Percentiles rank a stretch among this genome's conserved stretches.
These are phyloP conservation scores for Gautieria morchelliformis DNA, from an alignment of 768 basidiomycete species.

Conservation along the genomic window DNA sequence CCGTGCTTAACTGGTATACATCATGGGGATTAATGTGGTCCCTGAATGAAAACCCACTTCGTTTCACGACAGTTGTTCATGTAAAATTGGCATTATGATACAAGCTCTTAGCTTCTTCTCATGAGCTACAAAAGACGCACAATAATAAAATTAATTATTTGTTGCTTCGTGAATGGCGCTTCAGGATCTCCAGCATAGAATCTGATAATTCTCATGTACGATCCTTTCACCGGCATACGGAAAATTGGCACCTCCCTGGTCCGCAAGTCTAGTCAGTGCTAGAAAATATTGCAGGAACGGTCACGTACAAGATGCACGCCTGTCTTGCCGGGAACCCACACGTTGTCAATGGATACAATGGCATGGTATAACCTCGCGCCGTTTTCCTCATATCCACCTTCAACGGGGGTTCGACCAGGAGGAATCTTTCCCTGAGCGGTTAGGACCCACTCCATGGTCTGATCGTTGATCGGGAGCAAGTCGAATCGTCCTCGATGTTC, in stretches of 20 bases:
- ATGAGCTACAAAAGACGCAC: too few relatives aligned
- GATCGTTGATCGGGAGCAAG: constrained; percentile 56
- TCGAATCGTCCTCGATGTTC: constrained; percentile 62
- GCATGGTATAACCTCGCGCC: constrained; percentile 65
- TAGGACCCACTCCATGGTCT: constrained; percentile 66
- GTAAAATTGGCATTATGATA: too few relatives aligned
- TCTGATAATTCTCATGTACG: constrained; percentile 29
- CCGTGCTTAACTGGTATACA: too few relatives aligned
- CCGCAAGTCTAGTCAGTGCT: too few relatives aligned
- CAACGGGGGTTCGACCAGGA: constrained; percentile 45
- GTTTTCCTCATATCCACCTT: constrained; percentile 68
- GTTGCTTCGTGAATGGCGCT: too few relatives aligned
- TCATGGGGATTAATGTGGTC: too few relatives aligned
- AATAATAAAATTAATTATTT: too few relatives aligned
- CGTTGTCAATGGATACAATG: constrained; percentile 37
- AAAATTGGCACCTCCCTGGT: constrained; percentile 33
- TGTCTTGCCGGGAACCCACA: constrained; percentile 65
- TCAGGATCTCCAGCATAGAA: neutral
- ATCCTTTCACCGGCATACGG: constrained; percentile 31
- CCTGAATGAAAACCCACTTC: too few relatives aligned
- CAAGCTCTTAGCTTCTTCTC: too few relatives aligned
- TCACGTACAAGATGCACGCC: constrained; percentile 53
- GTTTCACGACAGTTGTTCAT: too few relatives aligned
- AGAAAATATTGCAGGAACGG: neutral
- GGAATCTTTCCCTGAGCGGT: constrained; percentile 55